These are phyloP conservation scores for Sporisorium reilianum DNA, from an alignment of 1,284 basidiomycete genomes.

Conservation along the genomic window DNA sequence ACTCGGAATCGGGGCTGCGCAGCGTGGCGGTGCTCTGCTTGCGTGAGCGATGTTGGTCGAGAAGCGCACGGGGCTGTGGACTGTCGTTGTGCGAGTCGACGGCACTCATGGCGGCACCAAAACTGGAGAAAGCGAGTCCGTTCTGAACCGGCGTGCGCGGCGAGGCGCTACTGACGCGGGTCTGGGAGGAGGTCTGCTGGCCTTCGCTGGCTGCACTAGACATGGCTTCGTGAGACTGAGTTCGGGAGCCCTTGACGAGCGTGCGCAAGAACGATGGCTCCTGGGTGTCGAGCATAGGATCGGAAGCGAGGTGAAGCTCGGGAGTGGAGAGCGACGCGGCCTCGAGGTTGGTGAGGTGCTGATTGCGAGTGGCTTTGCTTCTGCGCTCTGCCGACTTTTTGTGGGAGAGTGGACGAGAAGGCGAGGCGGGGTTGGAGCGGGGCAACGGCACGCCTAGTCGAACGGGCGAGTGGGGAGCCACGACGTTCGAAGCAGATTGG, in stretches of 20 bases:
- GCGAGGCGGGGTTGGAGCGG: slow-evolving; percentile 17
- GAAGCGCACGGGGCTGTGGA: slow-evolving; percentile 1
- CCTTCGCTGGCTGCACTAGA: slow-evolving; percentile 26
- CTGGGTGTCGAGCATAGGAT: slow-evolving; percentile 52
- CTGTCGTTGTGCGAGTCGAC: slow-evolving; percentile 25
- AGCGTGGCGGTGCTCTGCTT: slow-evolving; percentile 34
- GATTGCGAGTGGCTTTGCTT: slow-evolving; percentile 34
- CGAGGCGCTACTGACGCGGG: slow-evolving; percentile 18
- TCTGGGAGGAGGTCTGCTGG: slow-evolving; percentile 1
- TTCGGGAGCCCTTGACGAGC: slow-evolving; percentile 32
- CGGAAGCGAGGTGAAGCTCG: slow-evolving; percentile 60
- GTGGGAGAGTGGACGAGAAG: slow-evolving; percentile 23
- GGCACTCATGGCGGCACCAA: slow-evolving; percentile 49
- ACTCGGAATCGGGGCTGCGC: slow-evolving; percentile 25
- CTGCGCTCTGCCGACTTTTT: slow-evolving; percentile 37
- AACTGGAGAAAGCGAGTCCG: slow-evolving; percentile 39
- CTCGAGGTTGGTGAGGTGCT: slow-evolving; percentile 50
- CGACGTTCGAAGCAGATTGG: slow-evolving; percentile 26
- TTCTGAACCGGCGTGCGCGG: slow-evolving; percentile 19
- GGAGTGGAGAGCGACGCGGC: slow-evolving; percentile 56
- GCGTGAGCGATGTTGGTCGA: slow-evolving; percentile 14
- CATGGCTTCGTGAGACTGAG: slow-evolving; percentile 25
- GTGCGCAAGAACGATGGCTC: slow-evolving; percentile 48
- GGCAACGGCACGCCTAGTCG: slow-evolving; percentile 20
- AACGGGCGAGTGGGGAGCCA: slow-evolving; percentile 13